These are phyloP conservation scores for Plasmodium vivax DNA, from an alignment of 169 alveolate genomes.

Conservation along the genomic window DNA sequence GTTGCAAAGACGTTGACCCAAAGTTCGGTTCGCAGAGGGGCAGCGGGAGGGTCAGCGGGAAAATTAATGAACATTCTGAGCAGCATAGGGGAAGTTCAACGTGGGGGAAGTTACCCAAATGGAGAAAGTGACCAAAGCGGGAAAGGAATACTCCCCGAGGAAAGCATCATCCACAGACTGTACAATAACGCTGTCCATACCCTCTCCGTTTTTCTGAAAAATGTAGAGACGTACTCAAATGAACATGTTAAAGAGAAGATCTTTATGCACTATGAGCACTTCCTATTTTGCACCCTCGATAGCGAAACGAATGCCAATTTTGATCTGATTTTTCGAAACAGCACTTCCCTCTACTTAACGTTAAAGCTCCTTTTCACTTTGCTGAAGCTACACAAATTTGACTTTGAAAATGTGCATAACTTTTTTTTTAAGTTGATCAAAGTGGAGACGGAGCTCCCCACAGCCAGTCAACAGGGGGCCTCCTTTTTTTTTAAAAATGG, in stretches of 20 bases:
- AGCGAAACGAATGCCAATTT: conserved; percentile 21
- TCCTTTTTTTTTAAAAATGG: conserved; percentile 23
- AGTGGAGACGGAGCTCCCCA: not conserved
- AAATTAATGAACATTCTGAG: conserved; percentile 4
- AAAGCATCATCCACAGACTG: not conserved
- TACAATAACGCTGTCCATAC: conserved; percentile 6
- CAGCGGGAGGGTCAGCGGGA: not conserved
- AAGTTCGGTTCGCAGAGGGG: not conserved
- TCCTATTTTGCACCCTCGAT: conserved; percentile 22
- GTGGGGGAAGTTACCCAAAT: not conserved
- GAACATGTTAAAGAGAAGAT: conserved; percentile 36
- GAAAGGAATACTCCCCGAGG: not conserved
- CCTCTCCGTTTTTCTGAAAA: conserved; percentile 36
- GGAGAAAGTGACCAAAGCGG: not conserved
- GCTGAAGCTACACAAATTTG: conserved; percentile 34
- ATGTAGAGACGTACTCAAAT: conserved; percentile 21
- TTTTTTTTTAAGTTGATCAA: conserved; percentile 35
- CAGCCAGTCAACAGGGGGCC: not conserved
- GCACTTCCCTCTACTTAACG: conserved; percentile 25
- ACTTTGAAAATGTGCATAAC: conserved; percentile 44
- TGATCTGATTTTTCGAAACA: conserved; percentile 36
- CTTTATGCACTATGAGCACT: conserved; percentile 43
- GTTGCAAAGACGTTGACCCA: not conserved
- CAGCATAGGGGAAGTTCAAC: not conserved
- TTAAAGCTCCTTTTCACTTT: conserved; percentile 22